Evolutionary conservation across 306 rosid species (phyloP), one percentile per base, ranked within the genome.

Genomic region (Ormosia emarginata): DNA sequence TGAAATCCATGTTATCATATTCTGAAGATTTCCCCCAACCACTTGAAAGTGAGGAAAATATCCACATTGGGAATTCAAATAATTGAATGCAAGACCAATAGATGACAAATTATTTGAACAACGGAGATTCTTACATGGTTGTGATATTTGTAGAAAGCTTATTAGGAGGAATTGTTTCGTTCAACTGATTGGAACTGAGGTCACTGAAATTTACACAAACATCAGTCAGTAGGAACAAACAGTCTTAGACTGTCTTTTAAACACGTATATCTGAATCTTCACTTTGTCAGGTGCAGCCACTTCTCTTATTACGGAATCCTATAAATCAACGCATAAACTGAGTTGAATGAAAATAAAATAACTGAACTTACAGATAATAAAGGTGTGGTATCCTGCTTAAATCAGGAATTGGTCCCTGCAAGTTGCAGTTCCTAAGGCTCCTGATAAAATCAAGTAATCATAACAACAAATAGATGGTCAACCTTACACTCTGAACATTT

Each of bases 341-440:
- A 57, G 57, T 34, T 59, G 7, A 78, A 59, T 50, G 43, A 46
- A 78, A 49, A 67, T 69, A 68, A 46, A n/a, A 46, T 73, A 81
- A 81, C 52, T 71, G 40, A 56, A 88, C 94, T 86, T 90, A 93
- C 98, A 93, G 24, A 85, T 86, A 93, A 41, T 79, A 72, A 71
- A 93, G 93, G 9, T 61, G 5, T 17, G 86, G 84, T 81, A 93
- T 88, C 76, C 8, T 82, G 84, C 98, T 91, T 40, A 95, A 83
- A 91, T 95, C 89, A 46, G 99, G 99, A 83, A 95, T 76, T 10
- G 84, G 87, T 69, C 99, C 99, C 78, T 79, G 88, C 86, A 95
- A 91, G 78, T 12, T 82, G 93, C 99, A 93, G 81, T 92, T 93
- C 86, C 98, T 90, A 66, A 95, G 90, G 52, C 99, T 95, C 96